These are phyloP conservation scores for Mycocentrospora acerina DNA, from an alignment of 2,329 filamentous ascomycete species.

Conservation along the genomic window DNA sequence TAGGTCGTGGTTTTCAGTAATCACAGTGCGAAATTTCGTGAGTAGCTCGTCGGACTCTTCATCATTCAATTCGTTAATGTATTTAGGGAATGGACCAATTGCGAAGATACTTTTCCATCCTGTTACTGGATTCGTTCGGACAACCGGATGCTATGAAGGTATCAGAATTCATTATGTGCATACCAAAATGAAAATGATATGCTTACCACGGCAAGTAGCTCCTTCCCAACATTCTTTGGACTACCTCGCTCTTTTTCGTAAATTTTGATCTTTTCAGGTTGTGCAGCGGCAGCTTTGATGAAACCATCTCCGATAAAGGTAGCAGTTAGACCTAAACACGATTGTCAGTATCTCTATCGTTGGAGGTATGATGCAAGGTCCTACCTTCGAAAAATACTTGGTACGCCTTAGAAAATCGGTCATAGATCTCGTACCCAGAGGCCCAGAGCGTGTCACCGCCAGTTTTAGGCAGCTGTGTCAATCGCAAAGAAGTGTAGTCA, in stretches of 20 bases:
- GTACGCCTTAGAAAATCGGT: slow-evolving; percentile 28
- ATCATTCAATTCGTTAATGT: slow-evolving; percentile 41
- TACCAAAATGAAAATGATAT: no score
- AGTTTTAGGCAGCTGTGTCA: slow-evolving; percentile 32
- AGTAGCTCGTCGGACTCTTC: slow-evolving; percentile 29
- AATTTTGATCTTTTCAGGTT: slow-evolving; percentile 11
- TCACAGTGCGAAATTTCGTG: slow-evolving; percentile 8
- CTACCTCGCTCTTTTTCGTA: slow-evolving; percentile 21
- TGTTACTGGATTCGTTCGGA: slow-evolving; percentile 35
- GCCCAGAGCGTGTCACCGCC: slow-evolving; percentile 48
- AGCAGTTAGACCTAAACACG: slow-evolving; percentile 15
- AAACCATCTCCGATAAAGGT: slow-evolving; percentile 26
- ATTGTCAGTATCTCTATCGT: no score
- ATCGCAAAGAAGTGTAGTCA: slow-evolving; percentile 64
- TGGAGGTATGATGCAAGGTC: no score
- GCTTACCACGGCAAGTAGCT: slow-evolving; percentile 20
- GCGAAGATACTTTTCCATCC: slow-evolving; percentile 40
- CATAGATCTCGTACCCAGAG: slow-evolving; percentile 45
- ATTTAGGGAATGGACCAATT: slow-evolving; percentile 22
- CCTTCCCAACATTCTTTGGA: slow-evolving; percentile 23
- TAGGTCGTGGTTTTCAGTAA: slow-evolving; percentile 45
- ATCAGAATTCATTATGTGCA: no score
- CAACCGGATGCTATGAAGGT: slow-evolving; percentile 34
- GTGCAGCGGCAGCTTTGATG: slow-evolving; percentile 12
- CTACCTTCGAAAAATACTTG: slow-evolving; percentile 21